Conservation (phyloP, 306 rosid species). For the Corylus americana region DNA sequence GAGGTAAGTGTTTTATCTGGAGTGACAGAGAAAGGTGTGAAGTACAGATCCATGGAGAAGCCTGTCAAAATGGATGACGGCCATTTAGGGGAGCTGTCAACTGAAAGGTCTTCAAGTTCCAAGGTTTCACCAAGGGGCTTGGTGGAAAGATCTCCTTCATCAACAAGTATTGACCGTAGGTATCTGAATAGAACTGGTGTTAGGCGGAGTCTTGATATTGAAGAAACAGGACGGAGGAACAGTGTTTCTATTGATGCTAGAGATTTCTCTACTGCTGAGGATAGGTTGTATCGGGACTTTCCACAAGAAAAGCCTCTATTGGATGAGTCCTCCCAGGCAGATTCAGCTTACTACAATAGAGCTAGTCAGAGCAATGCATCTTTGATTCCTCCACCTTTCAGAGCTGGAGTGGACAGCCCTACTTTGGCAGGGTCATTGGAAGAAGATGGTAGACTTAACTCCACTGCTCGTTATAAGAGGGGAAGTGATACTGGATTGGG, state of each 20-base stretch:
- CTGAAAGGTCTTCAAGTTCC: conserved; percentile 74
- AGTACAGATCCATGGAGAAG: conserved; percentile 68
- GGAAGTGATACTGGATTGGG: conserved; percentile 70
- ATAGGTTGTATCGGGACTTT: conserved; percentile 60
- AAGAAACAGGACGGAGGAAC: conserved; percentile 78
- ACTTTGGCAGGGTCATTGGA: conserved; percentile 68
- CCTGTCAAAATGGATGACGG: conserved; percentile 62
- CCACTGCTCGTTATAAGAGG: conserved; percentile 78
- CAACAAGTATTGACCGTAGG: conserved; percentile 75
- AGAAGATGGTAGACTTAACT: conserved; percentile 79
- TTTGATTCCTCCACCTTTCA: conserved; percentile 60
- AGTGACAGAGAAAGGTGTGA: conserved; percentile 62
- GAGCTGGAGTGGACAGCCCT: conserved; percentile 80
- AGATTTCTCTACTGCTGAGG: conserved; percentile 64
- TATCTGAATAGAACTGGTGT: conserved; percentile 52
- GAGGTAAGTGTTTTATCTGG: conserved; percentile 58
- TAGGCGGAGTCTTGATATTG: conserved; percentile 69
- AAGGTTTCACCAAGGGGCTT: conserved; percentile 81
- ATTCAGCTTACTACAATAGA: conserved; percentile 65
- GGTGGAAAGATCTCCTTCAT: conserved; percentile 74
- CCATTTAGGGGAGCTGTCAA: conserved; percentile 57
- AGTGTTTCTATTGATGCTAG: conserved; percentile 54
- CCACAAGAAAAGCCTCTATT: conserved; percentile 56
- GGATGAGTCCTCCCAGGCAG: conserved; percentile 69
- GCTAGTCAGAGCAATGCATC: conserved; percentile 59